Conservation (phyloP, 257 asterid species). For the Solanum gracilifrons region DNA sequence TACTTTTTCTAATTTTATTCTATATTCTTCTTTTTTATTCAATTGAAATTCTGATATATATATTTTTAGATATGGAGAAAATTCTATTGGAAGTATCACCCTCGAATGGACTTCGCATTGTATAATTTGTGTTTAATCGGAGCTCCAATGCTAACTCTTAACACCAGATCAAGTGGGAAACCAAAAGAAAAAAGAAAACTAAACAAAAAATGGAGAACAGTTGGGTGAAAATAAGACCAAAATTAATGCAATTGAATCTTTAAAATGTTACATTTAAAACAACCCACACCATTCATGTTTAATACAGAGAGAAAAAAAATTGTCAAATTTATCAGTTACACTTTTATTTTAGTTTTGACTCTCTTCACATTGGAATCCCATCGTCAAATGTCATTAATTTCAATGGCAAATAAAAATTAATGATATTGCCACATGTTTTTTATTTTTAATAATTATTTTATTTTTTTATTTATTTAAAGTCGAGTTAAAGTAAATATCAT, state of each 20-base stretch:
- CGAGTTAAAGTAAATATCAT: not conserved
- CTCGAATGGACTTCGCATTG: not conserved
- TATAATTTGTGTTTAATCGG: no score
- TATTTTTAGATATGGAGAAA: not conserved
- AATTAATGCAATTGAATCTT: no score
- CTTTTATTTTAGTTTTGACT: not conserved
- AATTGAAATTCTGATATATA: no score
- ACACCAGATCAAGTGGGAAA: not conserved
- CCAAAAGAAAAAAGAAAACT: no score
- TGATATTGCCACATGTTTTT: not conserved
- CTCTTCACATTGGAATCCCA: not conserved
- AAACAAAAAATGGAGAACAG: no score
- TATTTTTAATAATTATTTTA: no score
- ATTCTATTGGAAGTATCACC: not conserved
- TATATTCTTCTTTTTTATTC: no score
- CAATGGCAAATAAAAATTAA: not conserved
- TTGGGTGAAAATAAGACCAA: no score
- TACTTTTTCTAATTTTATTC: not conserved
- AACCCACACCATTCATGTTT: not conserved
- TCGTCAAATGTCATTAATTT: not conserved
- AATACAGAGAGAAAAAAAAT: no score
- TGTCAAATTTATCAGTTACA: not conserved
- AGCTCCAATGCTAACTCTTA: not conserved
- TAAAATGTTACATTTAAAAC: not conserved
- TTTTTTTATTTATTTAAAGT: not conserved